These are phyloP conservation scores for Lumnitzera littorea DNA, from an alignment of 345 rosid genomes.

Conservation along the genomic window DNA sequence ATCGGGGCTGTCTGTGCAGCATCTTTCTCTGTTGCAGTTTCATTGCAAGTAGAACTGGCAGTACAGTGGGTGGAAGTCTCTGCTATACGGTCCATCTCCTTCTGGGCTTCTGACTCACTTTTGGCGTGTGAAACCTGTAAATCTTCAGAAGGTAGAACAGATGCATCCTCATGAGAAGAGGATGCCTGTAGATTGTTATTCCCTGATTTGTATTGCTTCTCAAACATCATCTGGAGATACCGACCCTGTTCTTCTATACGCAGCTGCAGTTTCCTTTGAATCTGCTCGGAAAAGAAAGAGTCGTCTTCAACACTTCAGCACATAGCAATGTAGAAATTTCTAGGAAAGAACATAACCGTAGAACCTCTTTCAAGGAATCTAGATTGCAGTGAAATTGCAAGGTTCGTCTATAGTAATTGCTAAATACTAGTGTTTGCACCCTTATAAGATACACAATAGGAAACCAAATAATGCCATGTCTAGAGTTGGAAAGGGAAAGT, in stretches of 20 bases:
- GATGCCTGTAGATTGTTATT: conserved; percentile 45
- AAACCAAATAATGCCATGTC: background rate
- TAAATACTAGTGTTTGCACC: no score
- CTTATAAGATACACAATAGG: background rate
- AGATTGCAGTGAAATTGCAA: no score
- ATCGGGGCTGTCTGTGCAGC: conserved; percentile 22
- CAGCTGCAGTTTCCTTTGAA: conserved; percentile 86
- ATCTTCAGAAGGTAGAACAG: conserved; percentile 19
- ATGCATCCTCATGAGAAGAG: conserved; percentile 39
- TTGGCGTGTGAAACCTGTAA: conserved; percentile 23
- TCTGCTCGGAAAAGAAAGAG: conserved; percentile 25
- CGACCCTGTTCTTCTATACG: conserved; percentile 96
- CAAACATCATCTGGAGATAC: conserved; percentile 93
- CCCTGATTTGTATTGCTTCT: conserved; percentile 72
- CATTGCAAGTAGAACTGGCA: background rate
- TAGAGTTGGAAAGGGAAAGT: background rate
- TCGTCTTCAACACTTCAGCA: no score
- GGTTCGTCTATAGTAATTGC: no score
- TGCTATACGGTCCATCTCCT: background rate
- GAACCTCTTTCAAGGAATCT: no score
- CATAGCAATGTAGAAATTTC: no score
- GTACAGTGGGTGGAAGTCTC: no score
- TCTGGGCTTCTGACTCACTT: conserved; percentile 25
- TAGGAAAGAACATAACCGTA: no score
- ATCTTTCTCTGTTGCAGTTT: conserved; percentile 3